Base-by-base conservation (phyloP, 805 yeast genomes). In the Saccharomycodes ludwigii region DNA sequence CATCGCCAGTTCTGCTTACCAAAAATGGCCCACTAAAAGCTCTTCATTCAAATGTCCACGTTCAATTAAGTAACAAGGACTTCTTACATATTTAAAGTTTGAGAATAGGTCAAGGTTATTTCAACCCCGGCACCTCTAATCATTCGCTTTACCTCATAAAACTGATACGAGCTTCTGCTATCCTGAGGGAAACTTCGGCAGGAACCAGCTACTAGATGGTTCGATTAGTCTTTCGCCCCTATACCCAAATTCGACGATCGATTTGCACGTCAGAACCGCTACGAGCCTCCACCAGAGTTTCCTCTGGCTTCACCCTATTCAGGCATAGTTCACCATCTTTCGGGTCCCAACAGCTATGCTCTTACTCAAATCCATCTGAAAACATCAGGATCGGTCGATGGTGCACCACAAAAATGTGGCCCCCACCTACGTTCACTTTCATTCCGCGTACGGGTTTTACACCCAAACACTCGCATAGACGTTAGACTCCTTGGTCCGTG, bases 1-100 rank as follows among this genome's bases (percentile, higher is more conserved):
- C 63, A 56, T 58, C 63, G 61, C 63, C 61, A 55, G 63, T 58
- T 58, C 63, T 57, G 63, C 62, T 54, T 58, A 58, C 62, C 63
- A 57, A 56, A 58, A 56, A 55, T 56, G 61, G 62, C 61, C 61
- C 63, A 57, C 61, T 56, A 56, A 52, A 56, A 55, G 59, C 60
- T 58, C 59, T 52, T 54, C 61, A 57, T 54, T 52, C 59, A 48
- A 47, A 43, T 44, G 54, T 50, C 60, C 58, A 53, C 58, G 58
- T 55, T 55, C 59, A 53, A 54, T 53, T 51, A 54, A 54, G 59
- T 47, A 54, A 54, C 58, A 50, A 52, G 57, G 56, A 48, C 60
- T 51, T 56, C 59, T 54, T 54, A 55, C 59, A 55, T 52, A 56
- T 55, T 55, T 56, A 53, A 56, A 57, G 60, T 53, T 55, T 56